Percentiles rank a stretch among this genome's conserved stretches.
Conservation (phyloP, 2,329 filamentous ascomycete species). For the Pseudomassariella vexata region DNA sequence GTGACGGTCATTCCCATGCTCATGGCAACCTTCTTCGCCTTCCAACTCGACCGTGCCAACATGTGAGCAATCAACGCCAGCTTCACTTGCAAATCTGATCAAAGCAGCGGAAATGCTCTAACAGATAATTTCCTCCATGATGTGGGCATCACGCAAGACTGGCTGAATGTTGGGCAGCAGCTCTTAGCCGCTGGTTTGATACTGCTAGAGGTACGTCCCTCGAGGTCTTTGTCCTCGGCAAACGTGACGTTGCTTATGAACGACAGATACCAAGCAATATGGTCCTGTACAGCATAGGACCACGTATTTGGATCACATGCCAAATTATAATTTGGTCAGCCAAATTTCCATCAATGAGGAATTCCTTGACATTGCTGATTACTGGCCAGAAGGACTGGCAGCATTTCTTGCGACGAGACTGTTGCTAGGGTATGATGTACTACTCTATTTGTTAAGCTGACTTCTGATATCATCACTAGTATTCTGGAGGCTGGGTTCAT, state of each 20-base stretch:
- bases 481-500: slow-evolving; percentile 36
- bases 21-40: slow-evolving; percentile 37
- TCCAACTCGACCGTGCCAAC: slow-evolving; percentile 30
- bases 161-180: slow-evolving; percentile 34
- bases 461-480: too few relatives aligned
- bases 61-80: too few relatives aligned
- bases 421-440: slow-evolving; percentile 32
- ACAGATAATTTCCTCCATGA: slow-evolving; percentile 35
- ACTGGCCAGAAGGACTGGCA: too few relatives aligned
- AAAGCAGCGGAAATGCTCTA: slow-evolving; percentile 32
- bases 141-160: slow-evolving; percentile 30
- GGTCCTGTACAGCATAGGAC: slow-evolving; percentile 32
- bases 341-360: slow-evolving; percentile 31
- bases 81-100: too few relatives aligned
- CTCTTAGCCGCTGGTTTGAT: slow-evolving; percentile 34
- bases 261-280: slow-evolving; percentile 40
- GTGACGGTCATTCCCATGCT: slow-evolving; percentile 38
- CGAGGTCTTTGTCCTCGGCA: too few relatives aligned
- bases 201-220: slow-evolving; percentile 23
- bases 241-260: too few relatives aligned
- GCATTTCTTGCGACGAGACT: slow-evolving; percentile 31
- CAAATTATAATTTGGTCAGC: slow-evolving; percentile 33
- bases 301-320: slow-evolving; percentile 31
- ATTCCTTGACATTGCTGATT: too few relatives aligned
- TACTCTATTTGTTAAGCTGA: too few relatives aligned